Base-by-base conservation (phyloP, 1,284 basidiomycete genomes). In the Apiotrichum domesticum region DNA sequence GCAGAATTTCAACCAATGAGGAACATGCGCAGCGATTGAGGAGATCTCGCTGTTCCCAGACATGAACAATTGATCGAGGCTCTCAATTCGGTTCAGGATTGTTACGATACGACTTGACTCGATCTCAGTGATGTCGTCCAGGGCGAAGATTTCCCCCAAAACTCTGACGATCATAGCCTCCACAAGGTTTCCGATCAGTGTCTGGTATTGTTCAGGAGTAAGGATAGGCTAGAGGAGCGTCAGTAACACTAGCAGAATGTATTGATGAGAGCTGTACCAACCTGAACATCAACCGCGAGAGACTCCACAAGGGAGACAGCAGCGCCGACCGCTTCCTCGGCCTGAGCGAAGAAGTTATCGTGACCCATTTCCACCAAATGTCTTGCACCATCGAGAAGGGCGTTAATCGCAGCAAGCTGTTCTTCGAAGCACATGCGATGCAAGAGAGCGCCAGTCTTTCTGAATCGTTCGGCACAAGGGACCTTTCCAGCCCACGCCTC, bases 1-100 rank as follows among this genome's bases (percentile, higher is more conserved):
- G 21, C 87, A 90, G 74, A 90, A 94, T 72, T 95, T 95, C 66
- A 95, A 82, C 93, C 91, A 97, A n/a, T 84, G 86, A 0, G 89
- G 87, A 14, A 93, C 90, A 63, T 88, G 87, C 2, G 69, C 66
- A 1, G 75, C 73, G 3, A 75, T 67, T 6, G 65, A 68, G 3
- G 68, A 69, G 9, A 65, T 60, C 52, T 65, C 32, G 13, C 39
- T 46, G 6, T 35, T 37, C 7, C 43, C 39, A 15, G 15, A 5
- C 21, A 39, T 79, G 67, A 97, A 97, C 7, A 94, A 71, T 1
- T 83, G 83, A 68, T 96, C 92, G 44, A 96, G 75, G 3, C 85
- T 81, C 58, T 87, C 84, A 48, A 98, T 74, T 43, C 88, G 85
- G 57, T 84, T 83, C 73, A 92, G 88, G 0, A 97, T 79, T 67